phyloP scores from a whole-genome alignment of 306 rosid genomes.

The Malus orientalis region DNA sequence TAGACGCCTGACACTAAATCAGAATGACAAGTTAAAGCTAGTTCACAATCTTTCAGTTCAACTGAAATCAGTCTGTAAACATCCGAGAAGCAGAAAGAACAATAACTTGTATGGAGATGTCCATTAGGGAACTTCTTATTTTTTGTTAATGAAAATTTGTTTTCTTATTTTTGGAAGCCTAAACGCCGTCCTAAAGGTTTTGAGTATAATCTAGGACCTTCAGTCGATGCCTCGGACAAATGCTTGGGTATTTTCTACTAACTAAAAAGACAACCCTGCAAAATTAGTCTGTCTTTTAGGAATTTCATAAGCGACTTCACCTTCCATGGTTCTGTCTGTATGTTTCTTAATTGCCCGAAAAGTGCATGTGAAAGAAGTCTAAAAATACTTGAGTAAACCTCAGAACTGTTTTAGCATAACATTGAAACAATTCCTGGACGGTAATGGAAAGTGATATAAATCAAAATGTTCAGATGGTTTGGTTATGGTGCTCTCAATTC shows the following conservation, averaged over 20 bases:
- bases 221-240: neutral
- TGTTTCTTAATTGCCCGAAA: neutral
- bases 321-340: neutral
- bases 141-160: neutral
- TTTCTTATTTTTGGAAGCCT: neutral
- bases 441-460: neutral
- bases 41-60: neutral
- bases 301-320: neutral
- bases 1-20: conserved; percentile 10
- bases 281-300: neutral
- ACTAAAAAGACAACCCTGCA: neutral
- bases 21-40: neutral
- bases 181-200: neutral
- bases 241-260: neutral
- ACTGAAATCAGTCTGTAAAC: neutral
- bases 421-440: neutral
- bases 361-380: neutral
- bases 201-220: neutral
- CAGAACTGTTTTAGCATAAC: neutral
- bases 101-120: neutral
- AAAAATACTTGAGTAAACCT: neutral
- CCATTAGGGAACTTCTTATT: neutral
- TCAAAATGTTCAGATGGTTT: neutral
- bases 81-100: neutral
- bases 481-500: no score